Evolutionary conservation across 1,284 basidiomycete genomes (phyloP), one percentile per base, ranked within the genome.

Genomic region (Pseudozyma hubeiensis): DNA sequence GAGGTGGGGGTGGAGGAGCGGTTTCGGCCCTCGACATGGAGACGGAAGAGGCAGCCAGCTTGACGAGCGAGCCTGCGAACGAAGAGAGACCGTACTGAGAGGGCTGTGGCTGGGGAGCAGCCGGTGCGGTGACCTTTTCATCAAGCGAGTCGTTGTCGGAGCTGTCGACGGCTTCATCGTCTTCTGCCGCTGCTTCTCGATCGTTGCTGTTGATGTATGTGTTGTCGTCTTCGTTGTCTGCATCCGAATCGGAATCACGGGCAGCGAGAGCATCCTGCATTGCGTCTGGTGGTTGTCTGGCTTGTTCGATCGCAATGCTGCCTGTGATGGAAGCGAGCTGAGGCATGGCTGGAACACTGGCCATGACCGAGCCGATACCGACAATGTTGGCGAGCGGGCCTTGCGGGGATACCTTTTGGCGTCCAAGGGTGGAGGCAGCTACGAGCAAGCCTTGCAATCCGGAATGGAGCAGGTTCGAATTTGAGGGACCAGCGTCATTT

Each of bases 251-350:
- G 35, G 49, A 52, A n/a, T 56, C 61, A 29, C 65, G 58, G 6
- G 52, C 49, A 41, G 65, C 68, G 7, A 75, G 50, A 3, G 64
- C 68, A 43, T 55, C 50, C 46, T 74, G 58, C 35, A 64, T 68
- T 24, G 62, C 60, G 31, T 85, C 84, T 24, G 81, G 75, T 33
- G 84, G 84, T 63, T 88, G 85, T 68, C 94, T 88, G 4, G 71
- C 93, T 84, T 99, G 96, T 73, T 94, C 93, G 53, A 99, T 87
- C 0, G 93, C 93, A 53, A 97, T 91, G 71, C 91, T 87, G 5
- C 94, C 95, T 78, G 91, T 89, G 29, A 91, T 86, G 9, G 88
- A 86, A 0, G 91, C 90, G 31, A 98, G 86, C 11, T 85, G 81
- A 0, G 94, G 94, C 88, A 96, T 89, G 5, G 88, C 94, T 5